Evolutionary conservation across 2,329 filamentous ascomycete genomes (phyloP).

Genomic region (Pestalotiopsis sp.): DNA sequence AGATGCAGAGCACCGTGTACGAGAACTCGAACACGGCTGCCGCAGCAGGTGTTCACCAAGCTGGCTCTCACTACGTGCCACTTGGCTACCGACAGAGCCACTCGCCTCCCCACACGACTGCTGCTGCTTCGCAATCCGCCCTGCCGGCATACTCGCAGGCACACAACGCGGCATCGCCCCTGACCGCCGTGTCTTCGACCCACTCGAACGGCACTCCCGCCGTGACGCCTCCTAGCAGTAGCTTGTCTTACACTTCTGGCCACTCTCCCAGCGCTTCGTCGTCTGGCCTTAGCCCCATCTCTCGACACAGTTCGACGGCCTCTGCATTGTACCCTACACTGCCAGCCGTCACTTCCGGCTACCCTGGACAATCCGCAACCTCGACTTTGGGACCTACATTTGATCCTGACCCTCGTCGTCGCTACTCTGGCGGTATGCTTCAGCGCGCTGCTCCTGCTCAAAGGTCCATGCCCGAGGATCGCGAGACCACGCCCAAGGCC

Average conservation of each 20-base stretch:
- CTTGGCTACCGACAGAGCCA: constrained; percentile 61
- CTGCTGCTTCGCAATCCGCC: constrained; percentile 33
- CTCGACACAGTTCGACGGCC: constrained; percentile 61
- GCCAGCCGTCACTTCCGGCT: constrained; percentile 70
- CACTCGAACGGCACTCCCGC: constrained; percentile 68
- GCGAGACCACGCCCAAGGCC: constrained; percentile 45
- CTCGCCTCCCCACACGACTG: constrained; percentile 42
- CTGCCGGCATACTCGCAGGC: constrained; percentile 49
- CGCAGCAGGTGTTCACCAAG: constrained; percentile 75
- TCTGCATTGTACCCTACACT: constrained; percentile 77
- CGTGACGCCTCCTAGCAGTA: constrained; percentile 75
- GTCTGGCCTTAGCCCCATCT: constrained; percentile 69
- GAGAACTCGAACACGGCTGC: constrained; percentile 86
- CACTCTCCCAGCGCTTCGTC: constrained; percentile 76
- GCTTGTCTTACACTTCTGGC: constrained; percentile 75
- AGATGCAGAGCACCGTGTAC: constrained; percentile 95
- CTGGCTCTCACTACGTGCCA: constrained; percentile 65
- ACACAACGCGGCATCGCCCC: constrained; percentile 60
- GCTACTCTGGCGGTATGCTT: constrained; percentile 69
- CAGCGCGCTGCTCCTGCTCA: constrained; percentile 57
- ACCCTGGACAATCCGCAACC: constrained; percentile 67
- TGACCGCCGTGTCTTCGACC: constrained; percentile 60
- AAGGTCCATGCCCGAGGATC: constrained; percentile 36
- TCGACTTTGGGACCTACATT: constrained; percentile 73
- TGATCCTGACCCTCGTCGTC: constrained; percentile 63